Evolutionary conservation across 2,329 filamentous ascomycete species (phyloP).

Genomic region (Microcyclosporella mali): DNA sequence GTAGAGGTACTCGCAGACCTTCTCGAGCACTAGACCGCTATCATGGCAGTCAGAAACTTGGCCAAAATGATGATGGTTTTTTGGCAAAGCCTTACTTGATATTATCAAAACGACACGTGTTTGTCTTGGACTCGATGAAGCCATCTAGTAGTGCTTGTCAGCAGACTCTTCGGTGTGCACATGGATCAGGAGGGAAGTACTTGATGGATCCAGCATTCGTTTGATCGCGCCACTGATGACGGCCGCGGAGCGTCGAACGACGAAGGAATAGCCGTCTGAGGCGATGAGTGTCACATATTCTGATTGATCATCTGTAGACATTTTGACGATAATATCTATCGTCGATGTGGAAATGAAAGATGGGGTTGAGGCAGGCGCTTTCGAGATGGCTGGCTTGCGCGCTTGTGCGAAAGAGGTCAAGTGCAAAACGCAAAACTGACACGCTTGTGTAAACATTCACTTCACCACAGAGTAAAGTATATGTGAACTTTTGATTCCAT

Average conservation of each 20-base stretch:
- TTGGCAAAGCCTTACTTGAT: conserved; percentile 73
- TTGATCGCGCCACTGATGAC: conserved; percentile 65
- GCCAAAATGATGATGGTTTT: not conserved
- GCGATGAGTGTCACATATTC: conserved; percentile 75
- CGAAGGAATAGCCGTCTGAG: conserved; percentile 69
- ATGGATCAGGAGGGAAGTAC: conserved; percentile 34
- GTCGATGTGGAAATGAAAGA: too few relatives aligned
- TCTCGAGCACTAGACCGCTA: conserved; percentile 69
- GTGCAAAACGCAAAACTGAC: too few relatives aligned
- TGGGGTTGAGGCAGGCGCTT: too few relatives aligned
- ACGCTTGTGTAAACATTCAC: too few relatives aligned
- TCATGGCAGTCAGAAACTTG: conserved; percentile 2
- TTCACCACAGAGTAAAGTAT: too few relatives aligned
- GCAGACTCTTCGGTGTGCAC: conserved; percentile 2
- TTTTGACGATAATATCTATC: not conserved
- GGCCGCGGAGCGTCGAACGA: conserved; percentile 65
- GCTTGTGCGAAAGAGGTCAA: too few relatives aligned
- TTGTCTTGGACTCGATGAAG: conserved; percentile 59
- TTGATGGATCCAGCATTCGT: conserved; percentile 65
- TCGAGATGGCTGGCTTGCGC: too few relatives aligned
- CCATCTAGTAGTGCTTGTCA: conserved; percentile 42
- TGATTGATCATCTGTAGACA: conserved; percentile 31
- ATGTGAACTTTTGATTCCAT: too few relatives aligned
- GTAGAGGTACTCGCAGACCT: conserved; percentile 76
- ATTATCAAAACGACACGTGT: conserved; percentile 62